These are phyloP conservation scores for Yamadazyma spencermartinsiae DNA, from an alignment of 1,139 yeast genomes.

Conservation along the genomic window DNA sequence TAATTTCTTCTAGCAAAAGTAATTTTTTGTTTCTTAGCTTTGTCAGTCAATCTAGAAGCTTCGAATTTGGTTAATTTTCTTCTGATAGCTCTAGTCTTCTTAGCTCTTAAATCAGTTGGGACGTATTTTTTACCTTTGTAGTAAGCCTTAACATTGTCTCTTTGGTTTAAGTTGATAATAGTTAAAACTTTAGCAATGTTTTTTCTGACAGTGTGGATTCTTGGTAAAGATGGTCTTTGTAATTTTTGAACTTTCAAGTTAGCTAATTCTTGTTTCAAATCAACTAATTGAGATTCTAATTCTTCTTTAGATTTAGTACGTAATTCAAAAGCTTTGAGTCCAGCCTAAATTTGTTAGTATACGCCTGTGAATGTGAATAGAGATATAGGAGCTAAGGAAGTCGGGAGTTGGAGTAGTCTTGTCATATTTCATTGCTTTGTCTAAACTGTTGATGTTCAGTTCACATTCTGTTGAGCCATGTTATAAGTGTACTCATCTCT, in stretches of 20 bases:
- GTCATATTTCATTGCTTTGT: too few relatives aligned
- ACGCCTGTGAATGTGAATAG: too few relatives aligned
- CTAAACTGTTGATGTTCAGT: too few relatives aligned
- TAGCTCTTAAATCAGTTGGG: constrained; percentile 99
- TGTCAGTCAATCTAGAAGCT: constrained; percentile 77
- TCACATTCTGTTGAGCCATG: too few relatives aligned
- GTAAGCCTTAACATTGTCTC: constrained; percentile 92
- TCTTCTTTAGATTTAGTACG: constrained; percentile 97
- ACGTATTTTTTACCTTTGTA: constrained; percentile 95
- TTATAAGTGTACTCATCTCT: too few relatives aligned
- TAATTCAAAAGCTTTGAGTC: constrained; percentile 93
- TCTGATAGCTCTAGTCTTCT: constrained; percentile 99
- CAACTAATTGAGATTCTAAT: constrained; percentile 91
- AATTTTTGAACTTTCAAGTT: constrained; percentile 94
- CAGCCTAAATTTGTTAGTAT: constrained; percentile 59
- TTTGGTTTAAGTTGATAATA: constrained; percentile 94
- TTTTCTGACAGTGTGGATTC: constrained; percentile 96
- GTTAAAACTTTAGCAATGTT: constrained; percentile 98
- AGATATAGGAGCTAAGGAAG: too few relatives aligned
- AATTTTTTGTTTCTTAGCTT: constrained; percentile 87
- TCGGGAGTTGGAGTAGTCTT: too few relatives aligned
- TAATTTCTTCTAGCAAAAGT: constrained; percentile 99
- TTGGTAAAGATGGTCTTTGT: constrained; percentile 89
- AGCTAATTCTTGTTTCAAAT: constrained; percentile 96
- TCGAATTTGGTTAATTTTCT: constrained; percentile 91